phyloP scores from a whole-genome alignment of 2,329 filamentous ascomycete species.

The Trichophaea hybrida region DNA sequence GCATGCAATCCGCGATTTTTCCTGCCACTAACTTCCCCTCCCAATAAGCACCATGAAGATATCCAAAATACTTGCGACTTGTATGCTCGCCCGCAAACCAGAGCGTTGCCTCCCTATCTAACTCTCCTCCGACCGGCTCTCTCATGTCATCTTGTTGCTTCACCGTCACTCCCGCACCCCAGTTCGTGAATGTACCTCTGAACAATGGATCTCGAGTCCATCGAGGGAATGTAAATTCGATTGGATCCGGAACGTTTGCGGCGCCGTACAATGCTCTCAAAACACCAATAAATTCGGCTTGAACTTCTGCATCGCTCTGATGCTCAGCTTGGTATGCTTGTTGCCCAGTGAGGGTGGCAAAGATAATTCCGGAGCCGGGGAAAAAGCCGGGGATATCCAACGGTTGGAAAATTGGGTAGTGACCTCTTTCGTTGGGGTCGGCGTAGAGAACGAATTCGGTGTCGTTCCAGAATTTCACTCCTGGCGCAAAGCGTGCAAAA shows the following conservation, averaged over 20 bases:
- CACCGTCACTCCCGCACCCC: constrained; percentile 21
- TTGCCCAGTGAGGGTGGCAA: constrained; percentile 46
- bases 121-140: constrained; percentile 18
- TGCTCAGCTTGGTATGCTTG: constrained; percentile 45
- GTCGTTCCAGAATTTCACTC: constrained; percentile 50
- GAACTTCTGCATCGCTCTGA: constrained; percentile 45
- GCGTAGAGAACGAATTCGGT: constrained; percentile 44
- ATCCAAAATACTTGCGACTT: constrained; percentile 23
- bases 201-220: constrained; percentile 34
- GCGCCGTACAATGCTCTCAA: constrained; percentile 48
- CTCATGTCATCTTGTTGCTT: constrained; percentile 22
- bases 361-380: constrained; percentile 45
- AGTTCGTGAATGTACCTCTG: constrained; percentile 22
- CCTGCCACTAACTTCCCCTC: constrained; percentile 16
- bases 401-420: constrained; percentile 51
- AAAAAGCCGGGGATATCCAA: constrained; percentile 44
- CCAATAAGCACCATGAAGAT: constrained; percentile 22
- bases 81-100: constrained; percentile 24
- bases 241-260: constrained; percentile 43
- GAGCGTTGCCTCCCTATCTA: constrained; percentile 11
- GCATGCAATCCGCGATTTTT: constrained; percentile 20
- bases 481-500: constrained; percentile 48
- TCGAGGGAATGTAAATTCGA: constrained; percentile 46
- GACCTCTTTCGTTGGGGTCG: constrained; percentile 36
- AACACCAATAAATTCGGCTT: constrained; percentile 43